Percentiles rank a stretch among this genome's conserved stretches.
phyloP scores from a whole-genome alignment of 257 asterid genomes.

The Jasminum sambac region DNA sequence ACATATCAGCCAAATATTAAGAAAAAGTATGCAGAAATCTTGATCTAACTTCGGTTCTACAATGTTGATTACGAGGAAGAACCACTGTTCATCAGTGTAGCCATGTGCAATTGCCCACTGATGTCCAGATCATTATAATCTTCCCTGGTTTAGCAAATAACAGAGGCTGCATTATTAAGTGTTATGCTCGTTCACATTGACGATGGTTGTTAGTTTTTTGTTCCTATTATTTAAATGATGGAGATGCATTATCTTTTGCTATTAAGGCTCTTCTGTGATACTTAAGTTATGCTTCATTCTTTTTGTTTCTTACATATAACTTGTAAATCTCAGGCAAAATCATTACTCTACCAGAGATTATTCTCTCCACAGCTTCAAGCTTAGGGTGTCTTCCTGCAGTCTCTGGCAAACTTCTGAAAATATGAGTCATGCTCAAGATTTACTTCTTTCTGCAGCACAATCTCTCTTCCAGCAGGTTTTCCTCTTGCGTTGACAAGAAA shows the following conservation, averaged over 20 bases:
- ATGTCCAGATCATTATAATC: background rate
- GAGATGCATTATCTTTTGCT: background rate
- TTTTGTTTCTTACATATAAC: conserved; percentile 1
- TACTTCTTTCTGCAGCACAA: conserved; percentile 63
- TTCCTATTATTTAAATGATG: background rate
- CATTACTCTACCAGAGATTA: conserved; percentile 51
- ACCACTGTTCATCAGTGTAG: background rate
- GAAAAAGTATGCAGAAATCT: too few species aligned
- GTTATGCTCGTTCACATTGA: background rate
- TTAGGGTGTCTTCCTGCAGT: conserved; percentile 67
- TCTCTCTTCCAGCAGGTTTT: conserved; percentile 81
- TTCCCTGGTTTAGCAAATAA: background rate
- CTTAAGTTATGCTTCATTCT: background rate
- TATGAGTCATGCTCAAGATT: conserved; percentile 32
- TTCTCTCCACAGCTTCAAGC: conserved; percentile 56
- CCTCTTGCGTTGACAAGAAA: conserved; percentile 3
- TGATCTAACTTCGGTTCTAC: background rate
- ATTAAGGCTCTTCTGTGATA: too few species aligned
- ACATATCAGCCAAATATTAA: background rate
- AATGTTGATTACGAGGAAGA: background rate
- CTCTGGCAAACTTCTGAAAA: conserved; percentile 68
- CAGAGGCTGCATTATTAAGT: background rate
- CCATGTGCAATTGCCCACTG: background rate
- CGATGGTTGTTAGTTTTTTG: background rate
- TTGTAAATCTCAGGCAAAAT: conserved; percentile 44